A percentile compares a stretch with the other conserved stretches of the same genome.
phyloP scores from a whole-genome alignment of 306 rosid genomes.

The Begonia peltatifolia region DNA sequence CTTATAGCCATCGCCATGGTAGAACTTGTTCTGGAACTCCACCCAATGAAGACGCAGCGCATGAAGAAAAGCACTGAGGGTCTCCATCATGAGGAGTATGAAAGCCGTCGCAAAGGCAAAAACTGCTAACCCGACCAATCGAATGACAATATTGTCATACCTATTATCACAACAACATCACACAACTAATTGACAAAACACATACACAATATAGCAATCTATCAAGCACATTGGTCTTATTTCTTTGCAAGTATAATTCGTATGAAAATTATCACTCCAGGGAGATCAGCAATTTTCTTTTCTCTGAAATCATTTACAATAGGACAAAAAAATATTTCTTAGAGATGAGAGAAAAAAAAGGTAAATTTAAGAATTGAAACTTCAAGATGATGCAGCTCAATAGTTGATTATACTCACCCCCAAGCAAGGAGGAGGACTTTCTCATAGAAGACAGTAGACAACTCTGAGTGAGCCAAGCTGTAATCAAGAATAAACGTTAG shows the following conservation, averaged over 20 bases:
- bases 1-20: slow-evolving; percentile 90
- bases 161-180: slow-evolving; percentile 30
- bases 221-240: background rate
- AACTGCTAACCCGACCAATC: slow-evolving; percentile 75
- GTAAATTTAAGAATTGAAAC: background rate
- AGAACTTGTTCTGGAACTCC: slow-evolving; percentile 91
- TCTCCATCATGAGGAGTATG: slow-evolving; percentile 97
- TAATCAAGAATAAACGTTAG: slow-evolving; percentile 17
- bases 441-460: slow-evolving; percentile 96
- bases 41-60: slow-evolving; percentile 99
- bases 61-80: slow-evolving; percentile 95
- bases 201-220: background rate
- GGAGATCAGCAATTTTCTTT: background rate
- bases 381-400: background rate
- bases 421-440: slow-evolving; percentile 92
- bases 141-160: slow-evolving; percentile 67
- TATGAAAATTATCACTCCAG: background rate
- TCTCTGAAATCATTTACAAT: background rate
- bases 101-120: slow-evolving; percentile 96
- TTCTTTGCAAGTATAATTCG: background rate
- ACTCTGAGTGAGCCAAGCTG: slow-evolving; percentile 99
- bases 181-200: slow-evolving; percentile 1
- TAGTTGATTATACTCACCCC: slow-evolving; percentile 60
- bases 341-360: background rate
- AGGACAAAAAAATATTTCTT: too few species aligned